Evolutionary conservation across 2,329 filamentous ascomycete genomes (phyloP), one percentile per base, ranked within the genome.

Genomic region (Cladosporium sp.): DNA sequence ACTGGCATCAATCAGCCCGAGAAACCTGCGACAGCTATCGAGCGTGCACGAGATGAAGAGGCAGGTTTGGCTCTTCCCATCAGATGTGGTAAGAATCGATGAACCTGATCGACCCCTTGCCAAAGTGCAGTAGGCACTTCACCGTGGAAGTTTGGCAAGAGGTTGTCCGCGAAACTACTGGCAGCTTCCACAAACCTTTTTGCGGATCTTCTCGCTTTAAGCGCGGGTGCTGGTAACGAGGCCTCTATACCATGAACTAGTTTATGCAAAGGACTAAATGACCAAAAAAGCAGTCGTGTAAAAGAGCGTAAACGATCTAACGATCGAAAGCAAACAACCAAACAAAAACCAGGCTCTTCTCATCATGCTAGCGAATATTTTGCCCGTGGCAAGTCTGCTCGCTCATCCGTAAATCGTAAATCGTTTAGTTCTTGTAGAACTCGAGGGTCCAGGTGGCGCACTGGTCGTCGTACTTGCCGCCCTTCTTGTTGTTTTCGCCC

Each of bases 401-500:
- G 28, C 26, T 53, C 18, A 26, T 53, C 26, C 18, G 36, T 30
- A n/a, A 18, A 26, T 53, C 48, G 26, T 16, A n/a, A n/a, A 30
- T 53, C 49, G 49, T 26, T 30, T 16, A 53, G 16, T 53, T 53
- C 49, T 53, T 53, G 49, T 18, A 30, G 49, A 53, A 53, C 25
- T 53, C 25, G 25, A 53, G 13, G 18, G 49, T 53, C 49, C 49
- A 53, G 49, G 49, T 53, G 49, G 49, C 49, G 6, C 49, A 53
- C 49, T 30, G 49, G 26, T 53, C 49, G 18, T 53, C 49, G 25
- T 53, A 53, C 14, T 30, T 53, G 25, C 49, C 49, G 49, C 49
- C 49, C 49, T 53, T 53, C 49, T 53, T 53, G 49, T 53, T 53
- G 25, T 53, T 53, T 26, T 53, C 49, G 49, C 49, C 49, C 49